These are phyloP conservation scores for Penicillium oxalicum DNA, from an alignment of 2,329 filamentous ascomycete genomes.

Conservation along the genomic window DNA sequence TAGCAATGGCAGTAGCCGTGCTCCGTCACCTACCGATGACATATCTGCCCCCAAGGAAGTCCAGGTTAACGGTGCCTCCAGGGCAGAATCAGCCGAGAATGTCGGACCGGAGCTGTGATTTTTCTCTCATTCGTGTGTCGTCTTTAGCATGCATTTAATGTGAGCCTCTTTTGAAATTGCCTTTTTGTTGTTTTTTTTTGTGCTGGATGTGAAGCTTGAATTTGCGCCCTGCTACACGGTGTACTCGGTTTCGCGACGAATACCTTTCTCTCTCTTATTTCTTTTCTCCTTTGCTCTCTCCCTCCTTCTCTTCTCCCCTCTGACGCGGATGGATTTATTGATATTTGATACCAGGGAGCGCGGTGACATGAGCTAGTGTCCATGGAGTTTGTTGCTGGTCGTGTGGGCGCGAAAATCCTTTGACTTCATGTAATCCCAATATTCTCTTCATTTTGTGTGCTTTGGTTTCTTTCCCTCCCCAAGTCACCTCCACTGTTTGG, in stretches of 20 bases:
- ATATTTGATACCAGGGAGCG: constrained; percentile 7
- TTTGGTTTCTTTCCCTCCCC: not conserved
- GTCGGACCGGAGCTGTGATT: constrained; percentile 8
- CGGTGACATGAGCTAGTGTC: constrained; percentile 14
- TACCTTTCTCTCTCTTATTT: constrained; percentile 2
- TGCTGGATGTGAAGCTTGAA: constrained; percentile 1
- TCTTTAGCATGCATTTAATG: constrained; percentile 2
- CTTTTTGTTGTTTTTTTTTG: not conserved
- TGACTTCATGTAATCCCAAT: not conserved
- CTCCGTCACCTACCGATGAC: constrained; percentile 25
- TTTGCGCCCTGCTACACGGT: no score
- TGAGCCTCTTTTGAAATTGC: constrained; percentile 3
- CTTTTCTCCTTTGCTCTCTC: constrained; percentile 4
- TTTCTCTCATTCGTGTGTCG: not conserved
- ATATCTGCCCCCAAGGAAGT: constrained; percentile 17
- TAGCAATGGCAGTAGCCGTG: constrained; percentile 32
- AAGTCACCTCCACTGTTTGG: no score
- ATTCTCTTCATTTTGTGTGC: not conserved
- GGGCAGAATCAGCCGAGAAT: not conserved
- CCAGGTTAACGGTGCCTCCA: not conserved
- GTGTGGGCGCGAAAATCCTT: not conserved
- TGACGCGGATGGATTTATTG: constrained; percentile 8
- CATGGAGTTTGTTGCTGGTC: constrained; percentile 9
- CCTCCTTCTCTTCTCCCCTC: constrained; percentile 9
- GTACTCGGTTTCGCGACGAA: no score